These are phyloP conservation scores for Calendula officinalis DNA, from an alignment of 129 eudicot genomes.

Conservation along the genomic window DNA sequence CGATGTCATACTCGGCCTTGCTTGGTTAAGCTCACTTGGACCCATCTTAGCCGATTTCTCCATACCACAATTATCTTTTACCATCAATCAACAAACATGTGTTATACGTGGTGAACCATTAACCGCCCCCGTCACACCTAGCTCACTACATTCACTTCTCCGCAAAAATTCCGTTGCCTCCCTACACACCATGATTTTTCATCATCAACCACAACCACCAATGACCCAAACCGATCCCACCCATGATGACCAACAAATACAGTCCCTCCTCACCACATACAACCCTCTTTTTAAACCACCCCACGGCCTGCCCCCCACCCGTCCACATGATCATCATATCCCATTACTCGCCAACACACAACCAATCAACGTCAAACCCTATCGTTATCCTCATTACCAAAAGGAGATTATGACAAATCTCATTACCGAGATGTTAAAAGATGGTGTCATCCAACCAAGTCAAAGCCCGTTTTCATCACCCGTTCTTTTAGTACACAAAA, in stretches of 20 bases:
- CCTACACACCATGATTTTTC: not conserved
- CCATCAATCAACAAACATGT: not conserved
- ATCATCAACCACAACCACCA: not conserved
- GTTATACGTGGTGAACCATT: not conserved
- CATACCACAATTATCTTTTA: not conserved
- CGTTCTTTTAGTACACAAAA: no score
- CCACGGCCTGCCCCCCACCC: not conserved
- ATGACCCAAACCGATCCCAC: not conserved
- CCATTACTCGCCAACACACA: not conserved
- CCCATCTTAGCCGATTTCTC: not conserved
- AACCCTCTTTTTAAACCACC: not conserved
- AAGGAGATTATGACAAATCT: not conserved
- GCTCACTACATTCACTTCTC: not conserved
- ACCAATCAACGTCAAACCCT: not conserved
- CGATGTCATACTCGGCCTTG: not conserved
- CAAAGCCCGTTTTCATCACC: not conserved
- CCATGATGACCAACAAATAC: no score
- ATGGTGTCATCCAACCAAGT: not conserved
- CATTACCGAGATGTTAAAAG: not conserved
- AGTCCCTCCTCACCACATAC: not conserved
- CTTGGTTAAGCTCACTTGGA: not conserved
- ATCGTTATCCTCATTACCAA: not conserved
- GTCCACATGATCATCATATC: not conserved
- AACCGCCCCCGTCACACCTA: not conserved
- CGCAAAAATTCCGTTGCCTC: not conserved